Percentiles rank a stretch among this genome's conserved stretches.
Evolutionary conservation across 345 rosid species (phyloP).

Genomic region (Schrenkiella parvula): DNA sequence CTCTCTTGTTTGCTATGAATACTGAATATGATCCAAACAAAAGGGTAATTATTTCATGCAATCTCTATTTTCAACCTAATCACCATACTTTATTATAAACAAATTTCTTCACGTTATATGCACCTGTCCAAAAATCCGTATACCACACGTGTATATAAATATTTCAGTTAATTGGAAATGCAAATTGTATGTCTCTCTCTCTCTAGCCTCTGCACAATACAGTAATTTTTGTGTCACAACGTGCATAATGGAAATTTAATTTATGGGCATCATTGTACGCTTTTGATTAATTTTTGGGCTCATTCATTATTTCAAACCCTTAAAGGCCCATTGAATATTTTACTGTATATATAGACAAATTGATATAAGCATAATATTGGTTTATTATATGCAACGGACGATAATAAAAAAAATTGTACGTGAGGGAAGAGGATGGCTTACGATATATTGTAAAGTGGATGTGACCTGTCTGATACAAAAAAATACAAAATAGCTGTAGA

Average conservation of each 20-base stretch:
- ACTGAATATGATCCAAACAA: background rate
- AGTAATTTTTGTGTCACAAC: background rate
- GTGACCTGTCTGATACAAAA: conserved; percentile 14
- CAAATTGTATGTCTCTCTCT: background rate
- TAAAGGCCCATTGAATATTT: conserved; percentile 1
- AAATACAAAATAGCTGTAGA: conserved; percentile 1
- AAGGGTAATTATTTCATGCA: conserved; percentile 9
- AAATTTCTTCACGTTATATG: background rate
- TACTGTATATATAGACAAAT: no score
- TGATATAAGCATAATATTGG: background rate
- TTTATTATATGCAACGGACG: background rate
- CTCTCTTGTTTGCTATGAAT: background rate
- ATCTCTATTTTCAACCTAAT: conserved; percentile 22
- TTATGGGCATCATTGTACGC: background rate
- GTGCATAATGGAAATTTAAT: background rate
- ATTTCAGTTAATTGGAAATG: background rate
- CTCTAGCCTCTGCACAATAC: background rate
- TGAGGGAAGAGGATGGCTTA: conserved; percentile 11
- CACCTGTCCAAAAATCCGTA: background rate
- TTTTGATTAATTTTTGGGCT: background rate
- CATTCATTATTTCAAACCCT: background rate
- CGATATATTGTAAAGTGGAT: conserved; percentile 18
- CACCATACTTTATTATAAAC: background rate
- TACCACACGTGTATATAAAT: background rate
- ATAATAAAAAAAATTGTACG: background rate